Evolutionary conservation across 2,329 filamentous ascomycete genomes (phyloP).

Genomic region (Sphaerulina vaccinii): DNA sequence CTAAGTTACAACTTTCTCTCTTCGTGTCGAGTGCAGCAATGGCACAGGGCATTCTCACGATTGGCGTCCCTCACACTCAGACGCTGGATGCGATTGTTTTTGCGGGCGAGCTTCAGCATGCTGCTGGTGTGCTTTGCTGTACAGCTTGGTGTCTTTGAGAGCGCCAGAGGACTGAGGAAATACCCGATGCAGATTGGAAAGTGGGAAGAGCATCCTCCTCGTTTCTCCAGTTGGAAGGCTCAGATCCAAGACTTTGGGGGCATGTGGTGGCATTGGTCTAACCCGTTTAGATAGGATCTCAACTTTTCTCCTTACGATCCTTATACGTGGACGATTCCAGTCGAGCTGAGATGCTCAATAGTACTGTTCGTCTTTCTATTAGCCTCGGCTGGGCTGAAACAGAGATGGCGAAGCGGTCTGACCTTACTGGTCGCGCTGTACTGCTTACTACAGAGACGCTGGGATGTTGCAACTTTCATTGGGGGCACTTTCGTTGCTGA

Average conservation of each 20-base stretch:
- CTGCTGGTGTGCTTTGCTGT: constrained; percentile 6
- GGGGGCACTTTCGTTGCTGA: constrained; percentile 20
- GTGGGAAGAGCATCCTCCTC: constrained; percentile 14
- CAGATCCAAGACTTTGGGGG: constrained; percentile 5
- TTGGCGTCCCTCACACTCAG: constrained; percentile 9
- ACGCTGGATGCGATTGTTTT: constrained; percentile 9
- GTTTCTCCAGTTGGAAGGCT: neutral
- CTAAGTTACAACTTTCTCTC: constrained; percentile 19
- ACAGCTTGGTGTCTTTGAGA: constrained; percentile 6
- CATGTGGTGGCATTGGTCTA: constrained; percentile 13
- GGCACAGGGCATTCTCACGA: constrained; percentile 7
- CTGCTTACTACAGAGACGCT: constrained; percentile 5
- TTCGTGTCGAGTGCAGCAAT: constrained; percentile 2
- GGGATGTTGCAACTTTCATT: constrained; percentile 21
- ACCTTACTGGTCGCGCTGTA: constrained; percentile 7
- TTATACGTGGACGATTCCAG: constrained; percentile 19
- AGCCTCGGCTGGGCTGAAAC: constrained; percentile 13
- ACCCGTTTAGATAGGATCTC: constrained; percentile 7
- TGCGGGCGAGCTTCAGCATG: constrained; percentile 9
- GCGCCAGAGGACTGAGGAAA: neutral
- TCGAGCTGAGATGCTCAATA: constrained; percentile 17
- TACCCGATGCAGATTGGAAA: neutral
- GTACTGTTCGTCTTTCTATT: constrained; percentile 17
- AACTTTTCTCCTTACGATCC: constrained; percentile 11
- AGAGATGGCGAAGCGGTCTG: constrained; percentile 14